These are phyloP conservation scores for Cutaneotrichosporon sp. DNA, from an alignment of 1,284 basidiomycete species.

Conservation along the genomic window DNA sequence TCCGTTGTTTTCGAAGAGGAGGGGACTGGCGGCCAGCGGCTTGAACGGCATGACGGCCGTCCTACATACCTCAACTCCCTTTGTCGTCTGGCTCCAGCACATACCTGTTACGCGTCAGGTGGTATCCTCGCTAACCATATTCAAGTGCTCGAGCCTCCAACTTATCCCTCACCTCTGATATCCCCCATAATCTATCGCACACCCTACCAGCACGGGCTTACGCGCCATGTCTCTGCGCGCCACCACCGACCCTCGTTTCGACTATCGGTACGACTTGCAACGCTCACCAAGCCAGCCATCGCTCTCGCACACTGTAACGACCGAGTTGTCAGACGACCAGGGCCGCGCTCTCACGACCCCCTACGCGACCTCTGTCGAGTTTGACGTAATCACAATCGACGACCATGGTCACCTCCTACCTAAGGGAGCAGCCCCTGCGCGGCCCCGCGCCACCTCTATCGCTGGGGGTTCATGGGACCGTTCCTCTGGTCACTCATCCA, in stretches of 20 bases:
- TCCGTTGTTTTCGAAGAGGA: neutral
- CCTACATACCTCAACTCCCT: neutral
- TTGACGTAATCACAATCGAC: constrained; percentile 1
- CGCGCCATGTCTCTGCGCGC: constrained; percentile 9
- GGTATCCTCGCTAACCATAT: neutral
- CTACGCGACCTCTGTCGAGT: neutral
- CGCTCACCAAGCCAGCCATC: constrained; percentile 9
- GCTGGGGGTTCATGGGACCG: neutral
- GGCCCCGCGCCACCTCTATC: neutral
- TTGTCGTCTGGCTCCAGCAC: neutral
- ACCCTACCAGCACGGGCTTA: neutral
- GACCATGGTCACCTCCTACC: neutral
- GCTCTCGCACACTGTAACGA: constrained; percentile 16
- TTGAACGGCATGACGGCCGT: neutral
- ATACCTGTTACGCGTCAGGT: neutral
- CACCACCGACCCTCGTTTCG: neutral
- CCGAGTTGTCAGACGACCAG: constrained; percentile 17
- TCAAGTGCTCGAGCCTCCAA: neutral
- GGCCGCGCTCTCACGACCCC: constrained; percentile 9
- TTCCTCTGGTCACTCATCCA: neutral
- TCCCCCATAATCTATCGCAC: neutral
- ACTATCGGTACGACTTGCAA: constrained; percentile 2
- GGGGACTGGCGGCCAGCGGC: no score
- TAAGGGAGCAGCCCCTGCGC: constrained; percentile 6
- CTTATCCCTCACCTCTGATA: neutral